Conservation (phyloP, 73 alveolate species). For the Paramecium sonneborni region DNA sequence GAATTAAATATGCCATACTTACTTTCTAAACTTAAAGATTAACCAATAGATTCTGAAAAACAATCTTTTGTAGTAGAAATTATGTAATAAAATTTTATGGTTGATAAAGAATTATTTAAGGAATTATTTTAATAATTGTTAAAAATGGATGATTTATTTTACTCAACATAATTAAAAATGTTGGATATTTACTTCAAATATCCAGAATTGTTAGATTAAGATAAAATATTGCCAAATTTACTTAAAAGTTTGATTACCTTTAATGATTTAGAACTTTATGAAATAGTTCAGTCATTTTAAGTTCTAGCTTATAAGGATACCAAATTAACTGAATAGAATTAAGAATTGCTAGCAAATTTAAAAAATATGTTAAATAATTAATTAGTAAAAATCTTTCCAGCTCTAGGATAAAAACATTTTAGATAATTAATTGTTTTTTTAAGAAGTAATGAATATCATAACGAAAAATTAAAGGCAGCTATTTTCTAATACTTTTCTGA, state of each 20-base stretch:
- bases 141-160: not conserved
- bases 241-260: not conserved
- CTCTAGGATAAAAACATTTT: not conserved
- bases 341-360: not conserved
- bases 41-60: not conserved
- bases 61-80: not conserved
- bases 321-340: not conserved
- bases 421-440: not conserved
- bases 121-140: not conserved
- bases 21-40: not conserved
- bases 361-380: not conserved
- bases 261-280: not conserved
- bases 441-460: not conserved
- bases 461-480: not conserved
- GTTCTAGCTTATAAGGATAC: not conserved
- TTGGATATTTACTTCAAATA: not conserved
- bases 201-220: constrained; percentile 2
- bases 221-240: not conserved
- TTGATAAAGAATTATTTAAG: not conserved
- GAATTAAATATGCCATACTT: not conserved
- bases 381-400: not conserved
- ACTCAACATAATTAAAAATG: not conserved
- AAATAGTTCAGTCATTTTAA: not conserved
- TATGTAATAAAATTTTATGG: not conserved
- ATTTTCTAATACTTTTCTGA: not conserved